phyloP scores from a whole-genome alignment of 495 filamentous ascomycete genomes.

The Xylaria nigripes region DNA sequence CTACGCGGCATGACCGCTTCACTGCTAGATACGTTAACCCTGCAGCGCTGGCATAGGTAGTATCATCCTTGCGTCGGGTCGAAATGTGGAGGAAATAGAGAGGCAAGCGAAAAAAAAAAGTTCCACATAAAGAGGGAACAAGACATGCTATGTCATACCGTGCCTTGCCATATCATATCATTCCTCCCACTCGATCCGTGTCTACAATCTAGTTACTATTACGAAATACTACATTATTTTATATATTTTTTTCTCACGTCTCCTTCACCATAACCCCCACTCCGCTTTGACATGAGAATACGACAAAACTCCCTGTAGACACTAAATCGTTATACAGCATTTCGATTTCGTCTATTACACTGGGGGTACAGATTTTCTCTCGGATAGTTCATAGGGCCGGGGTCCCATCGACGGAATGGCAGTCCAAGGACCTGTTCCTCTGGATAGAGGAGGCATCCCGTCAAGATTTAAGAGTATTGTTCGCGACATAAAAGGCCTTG shows the following conservation, averaged over 20 bases:
- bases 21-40: neutral
- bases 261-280: neutral
- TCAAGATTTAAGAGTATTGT: slow-evolving; percentile 23
- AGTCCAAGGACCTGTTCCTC: neutral
- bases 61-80: neutral
- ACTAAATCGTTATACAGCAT: neutral
- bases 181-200: too few species aligned
- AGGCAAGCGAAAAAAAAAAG: neutral
- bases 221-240: neutral
- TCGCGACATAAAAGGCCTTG: slow-evolving; percentile 22
- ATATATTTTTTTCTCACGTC: neutral
- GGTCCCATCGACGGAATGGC: neutral
- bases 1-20: neutral
- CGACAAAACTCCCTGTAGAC: neutral
- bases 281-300: neutral
- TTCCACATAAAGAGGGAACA: slow-evolving; percentile 4
- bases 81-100: neutral
- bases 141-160: neutral
- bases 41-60: slow-evolving; percentile 1
- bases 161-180: neutral
- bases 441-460: slow-evolving; percentile 12
- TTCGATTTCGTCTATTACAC: slow-evolving; percentile 1
- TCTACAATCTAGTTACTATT: too few species aligned
- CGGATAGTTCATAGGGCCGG: neutral
- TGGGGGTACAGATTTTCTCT: neutral